Evolutionary conservation across 768 basidiomycete genomes (phyloP).

Genomic region (Xerocomellus intermedius): DNA sequence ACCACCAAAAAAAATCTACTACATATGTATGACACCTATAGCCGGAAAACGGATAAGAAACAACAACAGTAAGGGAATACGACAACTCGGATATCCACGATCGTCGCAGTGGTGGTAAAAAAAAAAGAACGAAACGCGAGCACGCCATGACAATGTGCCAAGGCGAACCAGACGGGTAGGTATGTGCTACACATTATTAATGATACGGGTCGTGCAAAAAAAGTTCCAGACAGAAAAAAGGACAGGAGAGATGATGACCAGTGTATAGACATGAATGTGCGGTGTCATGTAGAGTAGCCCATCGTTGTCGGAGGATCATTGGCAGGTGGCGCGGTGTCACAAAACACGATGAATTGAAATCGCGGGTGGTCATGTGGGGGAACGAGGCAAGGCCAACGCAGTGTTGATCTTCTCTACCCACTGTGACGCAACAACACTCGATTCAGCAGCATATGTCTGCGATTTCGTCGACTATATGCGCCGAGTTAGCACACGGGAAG

Average conservation of each 20-base stretch:
- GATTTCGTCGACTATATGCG: slow-evolving; percentile 44
- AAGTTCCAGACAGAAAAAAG: not conserved
- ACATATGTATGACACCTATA: no score
- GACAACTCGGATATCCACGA: not conserved
- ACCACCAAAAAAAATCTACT: not conserved
- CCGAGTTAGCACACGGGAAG: not conserved
- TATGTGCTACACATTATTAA: not conserved
- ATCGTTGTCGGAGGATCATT: not conserved
- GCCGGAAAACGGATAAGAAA: not conserved
- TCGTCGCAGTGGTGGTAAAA: not conserved
- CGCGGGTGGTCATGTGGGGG: not conserved
- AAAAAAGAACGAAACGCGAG: not conserved
- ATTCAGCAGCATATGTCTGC: slow-evolving; percentile 42
- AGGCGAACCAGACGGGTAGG: not conserved
- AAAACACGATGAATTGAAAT: not conserved
- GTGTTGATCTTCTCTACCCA: slow-evolving; percentile 44
- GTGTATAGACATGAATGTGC: not conserved
- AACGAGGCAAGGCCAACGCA: slow-evolving; percentile 22
- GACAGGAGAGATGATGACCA: not conserved
- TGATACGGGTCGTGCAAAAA: not conserved
- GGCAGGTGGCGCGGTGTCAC: not conserved
- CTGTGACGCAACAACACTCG: slow-evolving; percentile 31
- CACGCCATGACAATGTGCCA: not conserved
- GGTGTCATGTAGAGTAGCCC: not conserved
- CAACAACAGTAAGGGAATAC: not conserved